Base-by-base conservation (phyloP, 352 stramenopile genomes). In the Aphanomyces stellatus region DNA sequence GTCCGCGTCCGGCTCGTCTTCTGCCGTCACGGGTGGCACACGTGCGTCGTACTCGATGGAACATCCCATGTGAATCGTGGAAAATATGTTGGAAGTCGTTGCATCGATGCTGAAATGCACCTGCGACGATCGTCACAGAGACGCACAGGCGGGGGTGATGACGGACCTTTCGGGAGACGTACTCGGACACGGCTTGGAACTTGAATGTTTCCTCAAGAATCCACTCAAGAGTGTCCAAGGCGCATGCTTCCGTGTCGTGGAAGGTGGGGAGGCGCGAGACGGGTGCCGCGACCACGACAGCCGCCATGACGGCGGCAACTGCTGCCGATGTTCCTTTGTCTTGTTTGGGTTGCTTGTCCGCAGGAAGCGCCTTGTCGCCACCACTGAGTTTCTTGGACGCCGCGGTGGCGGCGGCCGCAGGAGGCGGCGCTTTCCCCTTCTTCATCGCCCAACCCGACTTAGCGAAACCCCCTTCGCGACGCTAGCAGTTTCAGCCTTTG, bases 61-160 rank as follows among this genome's bases (percentile, higher is more conserved):
- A 22, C 42, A 57, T n/a, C 59, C 59, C 59, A 66, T 66, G 28
- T 55, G 46, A 46, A 66, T 10, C 25, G 46, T 66, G 6, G 59
- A 7, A 30, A 53, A 55, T 3, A 59, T 30, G 2, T 22, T 4
- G 3, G 35, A 42, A 4, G 28, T 11, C 55, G 48, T 51, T 1
- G 41, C 41, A 22, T 63, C 35, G 30, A 63, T 30, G 8, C n/a
- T 25, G 33, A 63, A 63, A 2, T 56, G 2, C n/a, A 63, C n/a
- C 55, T 63, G 37, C 8, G 17, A 43, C 17, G 8, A 43, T 17
- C 17, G 37, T 53, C 46, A 53, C 25, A 19, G 46, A 22, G 0
- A 53, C 46, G 46, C 10, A 28, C 46, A 1, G 19, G 10, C 24
- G 46, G 11, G 46, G 22, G 19, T 10, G 8, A 53, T 15, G 11